phyloP scores from a whole-genome alignment of 2,329 filamentous ascomycete genomes.

The Sarocladiaceae sp. region DNA sequence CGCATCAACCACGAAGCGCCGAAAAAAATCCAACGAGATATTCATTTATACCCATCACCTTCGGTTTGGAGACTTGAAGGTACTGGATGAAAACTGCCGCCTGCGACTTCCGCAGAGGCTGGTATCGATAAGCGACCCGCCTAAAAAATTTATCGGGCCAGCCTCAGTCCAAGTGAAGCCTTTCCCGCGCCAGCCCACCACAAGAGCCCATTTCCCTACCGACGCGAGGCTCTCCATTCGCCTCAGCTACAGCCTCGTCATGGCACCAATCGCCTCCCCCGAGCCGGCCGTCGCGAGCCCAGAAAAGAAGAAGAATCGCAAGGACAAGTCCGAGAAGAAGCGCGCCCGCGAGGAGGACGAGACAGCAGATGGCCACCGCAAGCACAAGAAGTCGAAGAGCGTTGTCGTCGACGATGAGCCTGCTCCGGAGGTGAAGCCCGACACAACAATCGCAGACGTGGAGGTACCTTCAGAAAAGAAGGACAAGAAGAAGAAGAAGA shows the following conservation, averaged over 20 bases:
- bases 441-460: slow-evolving; percentile 22
- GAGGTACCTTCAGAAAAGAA: slow-evolving; percentile 28
- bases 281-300: slow-evolving; percentile 24
- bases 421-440: slow-evolving; percentile 15
- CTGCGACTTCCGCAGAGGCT: too few relatives aligned
- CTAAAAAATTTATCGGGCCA: slow-evolving; percentile 10
- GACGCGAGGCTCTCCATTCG: neutral
- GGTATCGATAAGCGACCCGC: slow-evolving; percentile 9
- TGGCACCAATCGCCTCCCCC: slow-evolving; percentile 27
- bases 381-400: slow-evolving; percentile 45
- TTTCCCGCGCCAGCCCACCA: slow-evolving; percentile 6
- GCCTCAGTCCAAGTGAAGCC: slow-evolving; percentile 2
- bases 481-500: slow-evolving; percentile 22
- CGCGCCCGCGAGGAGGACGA: slow-evolving; percentile 37
- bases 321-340: slow-evolving; percentile 35
- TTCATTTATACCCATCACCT: too few relatives aligned
- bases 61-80: too few relatives aligned
- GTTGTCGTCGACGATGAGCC: slow-evolving; percentile 28
- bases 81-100: neutral
- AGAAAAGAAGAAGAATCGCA: slow-evolving; percentile 35
- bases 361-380: slow-evolving; percentile 33
- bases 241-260: slow-evolving; percentile 14
- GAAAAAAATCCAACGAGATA: too few relatives aligned
- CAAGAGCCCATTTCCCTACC: slow-evolving; percentile 1
- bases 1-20: too few relatives aligned